A percentile compares a stretch with the other conserved stretches of the same genome.
Conservation (phyloP, 768 basidiomycete species). For the Kwoniella dendrophila region DNA sequence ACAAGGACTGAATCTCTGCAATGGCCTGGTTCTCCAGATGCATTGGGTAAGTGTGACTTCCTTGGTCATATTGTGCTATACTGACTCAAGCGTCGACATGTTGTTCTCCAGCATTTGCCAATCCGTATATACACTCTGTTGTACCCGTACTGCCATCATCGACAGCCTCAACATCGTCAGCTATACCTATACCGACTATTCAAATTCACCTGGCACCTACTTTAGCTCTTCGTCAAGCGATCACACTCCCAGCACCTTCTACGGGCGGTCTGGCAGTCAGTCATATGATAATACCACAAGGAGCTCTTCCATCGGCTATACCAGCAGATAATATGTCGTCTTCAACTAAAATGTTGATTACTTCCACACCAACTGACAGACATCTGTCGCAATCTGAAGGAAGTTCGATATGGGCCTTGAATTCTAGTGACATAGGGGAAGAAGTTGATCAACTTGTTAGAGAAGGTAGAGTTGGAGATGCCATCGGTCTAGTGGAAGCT, state of each 20-base stretch:
- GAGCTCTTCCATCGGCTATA: slow-evolving; percentile 58
- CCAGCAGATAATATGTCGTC: slow-evolving; percentile 59
- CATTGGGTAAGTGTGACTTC: slow-evolving; percentile 34
- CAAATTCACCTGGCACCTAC: slow-evolving; percentile 48
- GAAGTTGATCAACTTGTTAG: slow-evolving; percentile 82
- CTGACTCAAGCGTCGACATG: not conserved
- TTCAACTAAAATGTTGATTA: slow-evolving; percentile 32
- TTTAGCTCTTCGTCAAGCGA: slow-evolving; percentile 33
- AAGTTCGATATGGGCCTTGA: slow-evolving; percentile 74
- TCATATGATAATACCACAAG: slow-evolving; percentile 43
- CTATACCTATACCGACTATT: slow-evolving; percentile 24
- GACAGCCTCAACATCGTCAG: slow-evolving; percentile 12
- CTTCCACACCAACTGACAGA: slow-evolving; percentile 76
- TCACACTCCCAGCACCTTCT: slow-evolving; percentile 30
- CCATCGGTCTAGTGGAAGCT: slow-evolving; percentile 73
- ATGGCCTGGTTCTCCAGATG: slow-evolving; percentile 52
- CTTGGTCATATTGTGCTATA: not conserved
- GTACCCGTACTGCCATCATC: slow-evolving; percentile 32
- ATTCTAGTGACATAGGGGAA: slow-evolving; percentile 72
- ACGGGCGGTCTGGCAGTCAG: slow-evolving; percentile 44
- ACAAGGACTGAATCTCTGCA: slow-evolving; percentile 39
- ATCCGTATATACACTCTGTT: slow-evolving; percentile 50
- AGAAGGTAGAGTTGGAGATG: slow-evolving; percentile 71
- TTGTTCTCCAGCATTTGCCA: slow-evolving; percentile 33
- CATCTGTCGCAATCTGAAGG: slow-evolving; percentile 69